Evolutionary conservation across 345 rosid species (phyloP).

Genomic region (Durio zibethinus): DNA sequence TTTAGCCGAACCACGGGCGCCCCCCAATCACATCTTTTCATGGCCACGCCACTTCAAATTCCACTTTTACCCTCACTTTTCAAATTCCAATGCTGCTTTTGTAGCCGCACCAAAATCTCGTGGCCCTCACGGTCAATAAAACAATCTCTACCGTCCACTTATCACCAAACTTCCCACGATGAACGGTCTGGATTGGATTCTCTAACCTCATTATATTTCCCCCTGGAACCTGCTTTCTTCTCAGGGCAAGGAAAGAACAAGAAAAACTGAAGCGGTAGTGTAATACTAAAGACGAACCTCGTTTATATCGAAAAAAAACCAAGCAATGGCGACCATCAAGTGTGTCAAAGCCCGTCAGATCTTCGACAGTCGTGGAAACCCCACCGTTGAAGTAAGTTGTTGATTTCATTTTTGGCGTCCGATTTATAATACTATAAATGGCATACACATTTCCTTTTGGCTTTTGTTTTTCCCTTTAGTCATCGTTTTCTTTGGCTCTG

Average conservation of each 20-base stretch:
- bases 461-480: not conserved
- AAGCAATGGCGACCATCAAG: constrained; percentile 33
- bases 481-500: not conserved
- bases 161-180: not conserved
- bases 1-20: not conserved
- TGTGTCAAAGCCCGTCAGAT: constrained; percentile 61
- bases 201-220: not conserved
- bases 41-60: not conserved
- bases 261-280: too few relatives aligned
- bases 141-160: constrained; percentile 15
- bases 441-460: not conserved
- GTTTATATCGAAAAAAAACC: not conserved
- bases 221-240: not conserved
- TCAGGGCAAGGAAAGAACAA: not conserved
- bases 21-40: not conserved
- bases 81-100: not conserved
- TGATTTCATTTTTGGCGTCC: not conserved
- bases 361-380: constrained; percentile 76
- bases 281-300: not conserved
- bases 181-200: constrained; percentile 24
- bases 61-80: not conserved
- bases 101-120: not conserved
- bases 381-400: constrained; percentile 64
- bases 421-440: not conserved
- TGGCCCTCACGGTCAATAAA: constrained; percentile 3